Conservation (phyloP, 2,329 filamentous ascomycete genomes). For the Davidsoniella virescens region DNA sequence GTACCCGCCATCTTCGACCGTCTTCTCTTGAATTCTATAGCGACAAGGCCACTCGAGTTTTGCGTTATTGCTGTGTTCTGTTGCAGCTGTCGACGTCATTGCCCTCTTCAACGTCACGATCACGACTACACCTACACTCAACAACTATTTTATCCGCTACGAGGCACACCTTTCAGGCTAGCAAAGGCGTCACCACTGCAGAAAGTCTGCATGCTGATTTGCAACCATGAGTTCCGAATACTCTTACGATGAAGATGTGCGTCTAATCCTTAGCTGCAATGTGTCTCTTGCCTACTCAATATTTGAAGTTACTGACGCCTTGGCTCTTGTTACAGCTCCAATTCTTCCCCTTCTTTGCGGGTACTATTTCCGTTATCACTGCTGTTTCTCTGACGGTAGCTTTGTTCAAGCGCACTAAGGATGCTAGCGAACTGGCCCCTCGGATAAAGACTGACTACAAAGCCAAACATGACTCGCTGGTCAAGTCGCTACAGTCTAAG, state of each 20-base stretch:
- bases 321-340: constrained; percentile 44
- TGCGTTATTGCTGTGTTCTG: background rate
- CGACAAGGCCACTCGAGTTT: too few species aligned
- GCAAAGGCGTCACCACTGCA: too few species aligned
- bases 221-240: constrained; percentile 80
- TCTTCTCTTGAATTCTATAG: background rate
- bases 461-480: constrained; percentile 66
- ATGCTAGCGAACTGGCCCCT: constrained; percentile 31
- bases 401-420: constrained; percentile 34
- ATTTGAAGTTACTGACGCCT: background rate
- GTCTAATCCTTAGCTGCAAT: constrained; percentile 9
- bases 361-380: constrained; percentile 74
- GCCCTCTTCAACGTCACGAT: too few species aligned
- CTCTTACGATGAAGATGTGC: constrained; percentile 86
- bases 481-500: constrained; percentile 66
- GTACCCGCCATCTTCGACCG: background rate
- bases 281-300: background rate
- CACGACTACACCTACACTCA: background rate
- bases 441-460: constrained; percentile 41
- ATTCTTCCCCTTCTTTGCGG: constrained; percentile 98
- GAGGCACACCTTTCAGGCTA: background rate
- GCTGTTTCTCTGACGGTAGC: constrained; percentile 83
- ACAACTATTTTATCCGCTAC: background rate
- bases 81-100: background rate
- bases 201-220: constrained; percentile 14